Evolutionary conservation across 441 rosid genomes (phyloP).

Genomic region (Erodium texanum): DNA sequence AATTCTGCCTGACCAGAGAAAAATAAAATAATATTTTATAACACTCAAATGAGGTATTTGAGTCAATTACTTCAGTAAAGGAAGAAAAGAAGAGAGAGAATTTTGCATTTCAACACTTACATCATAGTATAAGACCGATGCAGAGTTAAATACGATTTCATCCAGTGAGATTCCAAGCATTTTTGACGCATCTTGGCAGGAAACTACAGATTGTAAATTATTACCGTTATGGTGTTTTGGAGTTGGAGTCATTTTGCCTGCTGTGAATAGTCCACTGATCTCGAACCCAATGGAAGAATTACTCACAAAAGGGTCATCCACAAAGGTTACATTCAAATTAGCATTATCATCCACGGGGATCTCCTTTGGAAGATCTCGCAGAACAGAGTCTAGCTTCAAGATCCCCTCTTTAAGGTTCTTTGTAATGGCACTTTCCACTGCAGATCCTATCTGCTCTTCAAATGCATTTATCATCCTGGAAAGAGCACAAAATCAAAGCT

Average conservation of each 20-base stretch:
- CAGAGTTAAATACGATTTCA: slow-evolving; percentile 54
- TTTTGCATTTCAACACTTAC: slow-evolving; percentile 35
- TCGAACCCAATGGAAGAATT: slow-evolving; percentile 50
- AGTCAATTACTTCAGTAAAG: no score
- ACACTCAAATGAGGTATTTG: background rate
- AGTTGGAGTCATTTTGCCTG: slow-evolving; percentile 22
- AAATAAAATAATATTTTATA: slow-evolving; percentile 15
- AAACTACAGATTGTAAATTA: slow-evolving; percentile 22
- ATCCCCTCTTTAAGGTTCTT: slow-evolving; percentile 50
- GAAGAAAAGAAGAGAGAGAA: background rate
- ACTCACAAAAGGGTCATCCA: slow-evolving; percentile 39
- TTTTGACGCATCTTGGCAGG: slow-evolving; percentile 26
- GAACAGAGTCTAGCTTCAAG: slow-evolving; percentile 41
- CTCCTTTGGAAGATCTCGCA: slow-evolving; percentile 65
- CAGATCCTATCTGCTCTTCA: slow-evolving; percentile 41
- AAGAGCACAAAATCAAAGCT: no score
- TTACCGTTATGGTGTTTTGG: slow-evolving; percentile 15
- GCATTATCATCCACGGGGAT: slow-evolving; percentile 39
- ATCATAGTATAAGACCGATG: slow-evolving; percentile 55
- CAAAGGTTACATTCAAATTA: slow-evolving; percentile 58
- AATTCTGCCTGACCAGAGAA: slow-evolving; percentile 46
- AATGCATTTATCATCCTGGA: slow-evolving; percentile 66
- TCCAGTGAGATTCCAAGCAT: slow-evolving; percentile 53
- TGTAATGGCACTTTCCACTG: slow-evolving; percentile 47
- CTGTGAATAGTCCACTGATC: slow-evolving; percentile 49